phyloP scores from a whole-genome alignment of 2,329 filamentous ascomycete genomes.

The Aspergillus costaricaensis region DNA sequence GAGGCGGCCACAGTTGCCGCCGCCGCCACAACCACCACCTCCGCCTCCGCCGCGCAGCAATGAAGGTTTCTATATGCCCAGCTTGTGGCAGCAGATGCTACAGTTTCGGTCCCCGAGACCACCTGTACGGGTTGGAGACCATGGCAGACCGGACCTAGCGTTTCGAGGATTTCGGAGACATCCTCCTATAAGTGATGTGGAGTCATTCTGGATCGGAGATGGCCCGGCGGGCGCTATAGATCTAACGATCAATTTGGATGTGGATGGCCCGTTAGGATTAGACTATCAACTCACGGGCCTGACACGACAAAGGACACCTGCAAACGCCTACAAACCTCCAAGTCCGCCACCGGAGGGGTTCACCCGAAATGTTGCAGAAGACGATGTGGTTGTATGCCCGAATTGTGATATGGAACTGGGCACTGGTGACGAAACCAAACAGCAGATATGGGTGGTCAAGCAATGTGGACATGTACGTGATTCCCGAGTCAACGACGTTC shows the following conservation, averaged over 20 bases:
- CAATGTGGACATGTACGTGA: constrained; percentile 82
- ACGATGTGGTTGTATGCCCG: constrained; percentile 77
- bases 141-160: background rate
- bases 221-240: constrained; percentile 24
- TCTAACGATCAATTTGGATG: constrained; percentile 30
- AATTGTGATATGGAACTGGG: constrained; percentile 84
- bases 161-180: background rate
- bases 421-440: constrained; percentile 68
- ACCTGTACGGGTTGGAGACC: background rate
- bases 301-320: constrained; percentile 31
- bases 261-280: constrained; percentile 27
- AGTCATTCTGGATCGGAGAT: constrained; percentile 29
- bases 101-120: constrained; percentile 3
- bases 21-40: constrained; percentile 13
- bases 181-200: constrained; percentile 12
- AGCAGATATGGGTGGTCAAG: constrained; percentile 91
- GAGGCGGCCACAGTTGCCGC: constrained; percentile 21
- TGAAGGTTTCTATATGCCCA: background rate
- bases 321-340: constrained; percentile 60
- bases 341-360: constrained; percentile 72
- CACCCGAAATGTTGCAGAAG: constrained; percentile 71
- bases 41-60: background rate
- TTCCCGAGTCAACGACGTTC: background rate
- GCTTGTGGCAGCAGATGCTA: constrained; percentile 17
- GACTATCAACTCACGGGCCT: constrained; percentile 50